Conservation (phyloP, 2,329 filamentous ascomycete genomes). For the Trichophyton verrucosum region DNA sequence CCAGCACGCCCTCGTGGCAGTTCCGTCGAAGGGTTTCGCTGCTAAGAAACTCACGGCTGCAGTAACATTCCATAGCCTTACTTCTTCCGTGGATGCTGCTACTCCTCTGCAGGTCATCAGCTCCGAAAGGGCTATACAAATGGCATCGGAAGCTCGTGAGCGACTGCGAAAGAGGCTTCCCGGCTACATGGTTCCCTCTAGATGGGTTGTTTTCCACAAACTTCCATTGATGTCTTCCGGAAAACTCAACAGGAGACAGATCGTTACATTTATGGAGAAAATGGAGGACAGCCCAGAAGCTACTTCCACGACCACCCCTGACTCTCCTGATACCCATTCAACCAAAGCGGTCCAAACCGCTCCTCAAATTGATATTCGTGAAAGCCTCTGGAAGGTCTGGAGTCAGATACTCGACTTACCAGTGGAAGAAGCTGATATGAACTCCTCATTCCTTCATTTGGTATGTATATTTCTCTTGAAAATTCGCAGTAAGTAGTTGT, state of each 20-base stretch:
- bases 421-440: slow-evolving; percentile 13
- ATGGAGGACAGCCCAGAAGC: not conserved
- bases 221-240: slow-evolving; percentile 18
- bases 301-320: not conserved
- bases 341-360: not conserved
- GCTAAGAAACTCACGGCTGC: slow-evolving; percentile 10
- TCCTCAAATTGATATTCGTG: slow-evolving; percentile 3
- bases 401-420: slow-evolving; percentile 15
- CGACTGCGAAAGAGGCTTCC: slow-evolving; percentile 15
- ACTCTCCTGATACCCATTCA: not conserved
- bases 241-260: slow-evolving; percentile 18
- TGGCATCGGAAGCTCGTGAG: slow-evolving; percentile 7
- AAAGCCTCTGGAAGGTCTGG: slow-evolving; percentile 15
- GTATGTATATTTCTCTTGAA: slow-evolving; percentile 3
- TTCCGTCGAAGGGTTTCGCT: slow-evolving; percentile 7
- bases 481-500: slow-evolving; percentile 9
- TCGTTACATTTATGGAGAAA: slow-evolving; percentile 12
- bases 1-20: slow-evolving; percentile 7
- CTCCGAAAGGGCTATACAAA: slow-evolving; percentile 4
- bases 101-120: slow-evolving; percentile 5
- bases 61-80: slow-evolving; percentile 3
- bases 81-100: not conserved
- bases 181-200: slow-evolving; percentile 19
- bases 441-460: slow-evolving; percentile 22
- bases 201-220: slow-evolving; percentile 14